Base-by-base conservation (phyloP, 345 rosid genomes). In the Rhodamnia rubescens region DNA sequence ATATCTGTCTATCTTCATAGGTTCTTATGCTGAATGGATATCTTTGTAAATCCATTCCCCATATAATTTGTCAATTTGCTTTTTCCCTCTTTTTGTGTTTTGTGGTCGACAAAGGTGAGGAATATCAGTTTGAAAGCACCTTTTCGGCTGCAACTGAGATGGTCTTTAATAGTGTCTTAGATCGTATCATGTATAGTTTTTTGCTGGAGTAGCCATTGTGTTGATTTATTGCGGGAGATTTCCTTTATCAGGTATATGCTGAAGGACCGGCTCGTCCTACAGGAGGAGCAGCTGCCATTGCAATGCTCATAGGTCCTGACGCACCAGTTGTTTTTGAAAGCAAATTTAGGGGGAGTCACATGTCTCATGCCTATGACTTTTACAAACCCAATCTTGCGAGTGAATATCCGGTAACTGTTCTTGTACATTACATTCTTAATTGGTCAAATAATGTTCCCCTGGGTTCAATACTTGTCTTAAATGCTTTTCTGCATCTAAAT, bases 241-340 rank as follows among this genome's bases (percentile, higher is more conserved):
- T 86, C 87, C 75, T 82, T 58, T 59, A 83, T 90, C 96, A 96
- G 99, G 99, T 98, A 80, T 98, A 96, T 89, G 99, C 99, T 24
- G 99, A 98, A 94, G 98, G 99, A 86, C 98, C 98, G 1, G 99
- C 98, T 10, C 92, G 99, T 53, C 99, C 98, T 27, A 96, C 99
- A 83, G 99, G 99, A 87, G 99, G 99, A 90, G 99, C 99, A 12
- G 99, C 97, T 84, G 99, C 99, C 3, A 92, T 96, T 90, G 98
- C 96, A 85, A 93, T 96, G 92, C 89, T 98, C 82, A 88, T 98
- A 57, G 99, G 99, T 84, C 98, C 99, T 1, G 94, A 96, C 90
- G 98, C 99, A 85, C 98, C 98, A 69, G 92, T 98, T 36, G 90
- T 88, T 84, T 95, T 98, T 85, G 98, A 98, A 92, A 95, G 99